Percentiles rank a stretch among this genome's conserved stretches.
phyloP scores from a whole-genome alignment of 805 yeast species.

The Starmerella scarabaei region DNA sequence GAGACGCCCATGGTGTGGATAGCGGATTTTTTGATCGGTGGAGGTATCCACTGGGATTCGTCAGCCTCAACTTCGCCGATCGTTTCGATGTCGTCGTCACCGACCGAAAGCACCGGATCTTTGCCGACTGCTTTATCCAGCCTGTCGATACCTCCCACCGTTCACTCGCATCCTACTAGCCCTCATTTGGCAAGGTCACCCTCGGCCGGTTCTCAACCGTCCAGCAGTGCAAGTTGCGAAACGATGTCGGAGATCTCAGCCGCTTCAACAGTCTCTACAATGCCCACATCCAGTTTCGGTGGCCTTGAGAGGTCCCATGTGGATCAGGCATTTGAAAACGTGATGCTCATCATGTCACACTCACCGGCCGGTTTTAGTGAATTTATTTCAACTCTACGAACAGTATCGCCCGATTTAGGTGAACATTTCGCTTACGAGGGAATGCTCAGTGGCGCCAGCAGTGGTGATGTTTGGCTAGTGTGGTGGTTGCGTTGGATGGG shows the following conservation, averaged over 20 bases:
- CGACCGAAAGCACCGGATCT: not conserved
- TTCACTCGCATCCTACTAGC: no score
- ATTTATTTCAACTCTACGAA: conserved; percentile 51
- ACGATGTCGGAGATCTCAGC: not conserved
- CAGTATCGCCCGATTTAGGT: conserved; percentile 60
- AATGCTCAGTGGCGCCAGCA: conserved; percentile 39
- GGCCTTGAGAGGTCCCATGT: conserved; percentile 8
- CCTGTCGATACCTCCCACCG: not conserved
- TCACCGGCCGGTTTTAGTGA: conserved; percentile 24
- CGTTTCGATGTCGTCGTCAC: not conserved
- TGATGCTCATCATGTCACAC: conserved; percentile 11
- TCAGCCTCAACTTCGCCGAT: not conserved
- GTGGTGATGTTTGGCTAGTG: conserved; percentile 75
- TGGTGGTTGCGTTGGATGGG: conserved; percentile 96
- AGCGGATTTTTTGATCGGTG: conserved; percentile 71
- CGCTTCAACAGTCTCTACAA: conserved; percentile 24
- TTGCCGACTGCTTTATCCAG: not conserved
- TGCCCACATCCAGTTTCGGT: conserved; percentile 1
- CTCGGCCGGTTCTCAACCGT: conserved; percentile 38
- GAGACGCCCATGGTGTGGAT: conserved; percentile 79
- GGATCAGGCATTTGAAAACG: conserved; percentile 6
- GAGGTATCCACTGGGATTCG: conserved; percentile 1
- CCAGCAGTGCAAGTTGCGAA: conserved; percentile 14
- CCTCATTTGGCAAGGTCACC: not conserved
- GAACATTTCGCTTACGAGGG: conserved; percentile 71